Evolutionary conservation across 805 yeast genomes (phyloP), one percentile per base, ranked within the genome.

Genomic region (Ogataea nakhonphanomensis): DNA sequence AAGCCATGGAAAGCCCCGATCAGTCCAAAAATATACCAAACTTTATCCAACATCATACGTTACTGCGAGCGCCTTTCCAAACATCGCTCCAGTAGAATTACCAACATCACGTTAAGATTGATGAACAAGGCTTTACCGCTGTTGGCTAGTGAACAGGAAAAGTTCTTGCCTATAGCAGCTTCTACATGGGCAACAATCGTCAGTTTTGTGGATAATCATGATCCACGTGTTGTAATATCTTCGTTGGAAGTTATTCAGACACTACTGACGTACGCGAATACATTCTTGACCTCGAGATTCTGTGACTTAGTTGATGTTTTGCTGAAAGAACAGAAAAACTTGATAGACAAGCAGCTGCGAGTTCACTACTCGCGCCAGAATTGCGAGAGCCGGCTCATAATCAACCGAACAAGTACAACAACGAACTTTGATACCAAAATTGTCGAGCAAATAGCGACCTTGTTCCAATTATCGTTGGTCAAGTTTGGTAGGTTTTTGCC

Each of bases 61-160:
- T 86, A 88, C 56, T 82, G 91, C 6, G 84, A 85, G 39, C 66
- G 86, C 43, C 37, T 76, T 25, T 62, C 87, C 26, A 78, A 86
- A 2, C 93, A 85, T 51, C 74, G 76, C 1, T 81, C 95, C 0
- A 59, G 71, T 2, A 61, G 70, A 3, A 59, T 91, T 23, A 72
- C 76, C 30, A 56, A 73, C 3, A 81, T 78, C 44, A 71, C 88
- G 5, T 57, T 90, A 39, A 66, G 61, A 24, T 69, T 85, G 1
- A 56, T 74, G 13, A 50, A 59, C 5, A 58, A 64, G 12, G 59
- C 71, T 0, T 43, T 78, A 3, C 83, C 84, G 0, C 54, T 81
- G 20, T 58, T 84, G 15, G 74, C 85, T 0, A 69, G 84, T 0
- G 66, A 71, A 30, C 54, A 59, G 11, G 58, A 64, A 8, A 65